Evolutionary conservation across 2,329 filamentous ascomycete genomes (phyloP).

Genomic region (Colletotrichum sp.): DNA sequence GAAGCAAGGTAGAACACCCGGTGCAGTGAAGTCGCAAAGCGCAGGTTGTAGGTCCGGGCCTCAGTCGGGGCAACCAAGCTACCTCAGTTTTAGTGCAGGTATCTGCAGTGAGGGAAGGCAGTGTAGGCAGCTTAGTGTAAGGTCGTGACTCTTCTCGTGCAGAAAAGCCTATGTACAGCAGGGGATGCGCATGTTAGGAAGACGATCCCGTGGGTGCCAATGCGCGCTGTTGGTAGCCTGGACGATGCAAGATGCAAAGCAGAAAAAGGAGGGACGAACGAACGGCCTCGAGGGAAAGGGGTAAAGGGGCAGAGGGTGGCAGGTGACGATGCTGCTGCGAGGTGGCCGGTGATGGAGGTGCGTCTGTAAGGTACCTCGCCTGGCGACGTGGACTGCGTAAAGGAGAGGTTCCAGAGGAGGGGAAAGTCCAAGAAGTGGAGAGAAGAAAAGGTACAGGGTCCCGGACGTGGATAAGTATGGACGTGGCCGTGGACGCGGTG

Average conservation of each 20-base stretch:
- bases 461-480: not conserved
- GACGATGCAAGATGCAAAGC: not conserved
- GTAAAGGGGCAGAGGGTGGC: not conserved
- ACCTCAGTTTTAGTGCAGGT: not conserved
- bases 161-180: conserved; percentile 6
- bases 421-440: not conserved
- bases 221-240: not conserved
- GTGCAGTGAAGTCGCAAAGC: not conserved
- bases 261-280: not conserved
- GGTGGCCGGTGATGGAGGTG: not conserved
- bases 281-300: not conserved
- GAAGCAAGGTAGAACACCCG: not conserved
- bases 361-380: not conserved
- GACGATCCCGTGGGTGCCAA: conserved; percentile 4
- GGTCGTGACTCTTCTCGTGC: conserved; percentile 10
- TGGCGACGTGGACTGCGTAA: not conserved
- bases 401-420: not conserved
- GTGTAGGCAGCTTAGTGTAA: not conserved
- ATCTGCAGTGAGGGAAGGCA: not conserved
- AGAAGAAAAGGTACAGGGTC: not conserved
- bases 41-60: conserved; percentile 5
- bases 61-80: conserved; percentile 6
- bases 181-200: conserved; percentile 12
- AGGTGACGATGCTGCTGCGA: not conserved
- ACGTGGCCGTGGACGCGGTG: not conserved